These are phyloP conservation scores for Rhizophagus prolifer DNA, from an alignment of 192 early-diverging fungal species.

Conservation along the genomic window DNA sequence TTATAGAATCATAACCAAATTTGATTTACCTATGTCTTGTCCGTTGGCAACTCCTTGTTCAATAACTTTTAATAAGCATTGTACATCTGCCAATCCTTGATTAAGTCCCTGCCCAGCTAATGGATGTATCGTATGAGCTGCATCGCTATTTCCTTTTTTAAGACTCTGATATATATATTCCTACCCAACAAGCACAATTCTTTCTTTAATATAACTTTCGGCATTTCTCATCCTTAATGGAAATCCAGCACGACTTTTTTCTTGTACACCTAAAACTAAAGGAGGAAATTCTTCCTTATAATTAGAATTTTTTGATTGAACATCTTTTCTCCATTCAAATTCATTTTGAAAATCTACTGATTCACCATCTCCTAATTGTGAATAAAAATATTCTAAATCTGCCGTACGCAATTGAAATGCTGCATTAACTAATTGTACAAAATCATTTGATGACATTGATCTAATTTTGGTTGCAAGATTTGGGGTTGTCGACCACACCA, in stretches of 20 bases:
- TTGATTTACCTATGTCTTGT: constrained; percentile 76
- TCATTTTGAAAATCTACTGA: constrained; percentile 57
- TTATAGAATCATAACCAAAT: background rate
- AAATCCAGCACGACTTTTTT: constrained; percentile 73
- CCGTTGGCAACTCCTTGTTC: constrained; percentile 66
- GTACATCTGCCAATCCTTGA: constrained; percentile 85
- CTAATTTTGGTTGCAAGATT: constrained; percentile 64
- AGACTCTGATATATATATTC: background rate
- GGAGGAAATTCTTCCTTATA: constrained; percentile 47
- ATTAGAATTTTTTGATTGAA: constrained; percentile 20
- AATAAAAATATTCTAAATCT: constrained; percentile 74
- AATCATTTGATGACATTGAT: constrained; percentile 58
- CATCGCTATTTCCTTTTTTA: constrained; percentile 59
- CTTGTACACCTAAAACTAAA: constrained; percentile 57
- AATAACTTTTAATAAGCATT: constrained; percentile 64
- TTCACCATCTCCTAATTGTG: constrained; percentile 48
- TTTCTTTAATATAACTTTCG: constrained; percentile 68
- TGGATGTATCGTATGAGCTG: constrained; percentile 94
- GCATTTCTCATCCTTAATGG: constrained; percentile 84
- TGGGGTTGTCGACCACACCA: constrained; percentile 88
- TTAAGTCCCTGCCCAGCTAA: constrained; percentile 97
- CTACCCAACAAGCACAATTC: constrained; percentile 86
- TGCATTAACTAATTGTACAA: constrained; percentile 74
- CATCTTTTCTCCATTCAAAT: constrained; percentile 65
- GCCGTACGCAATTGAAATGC: constrained; percentile 70